These are phyloP conservation scores for Colletotrichum scovillei DNA, from an alignment of 2,329 filamentous ascomycete species.

Conservation along the genomic window DNA sequence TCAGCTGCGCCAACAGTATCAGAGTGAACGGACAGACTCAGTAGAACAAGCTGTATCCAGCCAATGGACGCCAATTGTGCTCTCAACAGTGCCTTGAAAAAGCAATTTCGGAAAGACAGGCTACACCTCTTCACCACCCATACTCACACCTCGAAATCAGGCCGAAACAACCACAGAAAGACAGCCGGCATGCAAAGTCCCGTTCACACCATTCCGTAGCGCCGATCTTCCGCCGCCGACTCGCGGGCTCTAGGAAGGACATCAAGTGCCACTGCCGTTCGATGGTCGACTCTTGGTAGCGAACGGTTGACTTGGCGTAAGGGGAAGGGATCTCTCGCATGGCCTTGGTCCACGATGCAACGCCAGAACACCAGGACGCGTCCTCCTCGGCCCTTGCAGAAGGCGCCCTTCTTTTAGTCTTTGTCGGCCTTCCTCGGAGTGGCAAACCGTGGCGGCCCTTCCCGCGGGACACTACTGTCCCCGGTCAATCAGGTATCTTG, in stretches of 20 bases:
- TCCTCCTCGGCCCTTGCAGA: background rate
- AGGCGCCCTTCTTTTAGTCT: background rate
- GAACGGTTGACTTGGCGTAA: slow-evolving; percentile 22
- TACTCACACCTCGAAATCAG: background rate
- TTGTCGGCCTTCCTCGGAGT: slow-evolving; percentile 10
- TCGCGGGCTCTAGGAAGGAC: background rate
- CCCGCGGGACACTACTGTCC: slow-evolving; percentile 1
- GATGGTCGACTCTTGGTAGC: background rate
- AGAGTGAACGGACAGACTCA: background rate
- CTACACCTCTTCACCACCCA: background rate
- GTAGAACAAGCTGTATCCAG: background rate
- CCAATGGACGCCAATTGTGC: background rate
- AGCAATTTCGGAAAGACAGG: background rate
- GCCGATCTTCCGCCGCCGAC: slow-evolving; percentile 9
- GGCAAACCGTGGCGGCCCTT: slow-evolving; percentile 21
- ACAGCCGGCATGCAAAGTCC: slow-evolving; percentile 14
- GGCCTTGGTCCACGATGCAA: background rate
- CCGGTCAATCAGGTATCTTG: background rate
- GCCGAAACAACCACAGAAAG: slow-evolving; percentile 14
- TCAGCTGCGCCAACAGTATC: background rate
- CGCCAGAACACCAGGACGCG: background rate
- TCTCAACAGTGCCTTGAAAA: background rate
- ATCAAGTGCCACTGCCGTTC: background rate
- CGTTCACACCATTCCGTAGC: slow-evolving; percentile 22
- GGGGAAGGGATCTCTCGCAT: background rate